Conservation (phyloP, 148 eudicot genomes). For the Silene latifolia region DNA sequence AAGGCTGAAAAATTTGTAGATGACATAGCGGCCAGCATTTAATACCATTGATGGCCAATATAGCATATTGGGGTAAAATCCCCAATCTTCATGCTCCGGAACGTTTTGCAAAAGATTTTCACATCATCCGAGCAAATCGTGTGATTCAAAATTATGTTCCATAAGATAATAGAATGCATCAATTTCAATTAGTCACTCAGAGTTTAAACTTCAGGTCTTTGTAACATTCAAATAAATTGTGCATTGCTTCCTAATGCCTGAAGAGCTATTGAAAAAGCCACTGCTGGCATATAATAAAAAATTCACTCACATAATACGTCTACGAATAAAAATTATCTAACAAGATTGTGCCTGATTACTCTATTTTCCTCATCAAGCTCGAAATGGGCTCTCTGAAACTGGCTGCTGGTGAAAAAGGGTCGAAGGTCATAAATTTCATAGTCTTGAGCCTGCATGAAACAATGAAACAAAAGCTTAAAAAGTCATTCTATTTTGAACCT, state of each 20-base stretch:
- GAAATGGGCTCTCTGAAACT: conserved; percentile 59
- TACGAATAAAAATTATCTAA: conserved; percentile 7
- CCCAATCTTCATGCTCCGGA: background rate
- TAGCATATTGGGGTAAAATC: background rate
- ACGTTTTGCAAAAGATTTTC: background rate
- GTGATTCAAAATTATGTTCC: background rate
- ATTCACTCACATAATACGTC: background rate
- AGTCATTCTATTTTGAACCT: background rate
- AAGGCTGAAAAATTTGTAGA: no score
- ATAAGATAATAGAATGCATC: background rate
- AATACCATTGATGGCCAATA: background rate
- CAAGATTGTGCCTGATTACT: conserved; percentile 57
- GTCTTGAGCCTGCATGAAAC: conserved; percentile 62
- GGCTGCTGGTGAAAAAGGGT: conserved; percentile 70
- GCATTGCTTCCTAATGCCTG: background rate
- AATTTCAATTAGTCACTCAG: background rate
- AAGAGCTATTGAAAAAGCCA: background rate
- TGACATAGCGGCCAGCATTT: no score
- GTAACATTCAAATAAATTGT: background rate
- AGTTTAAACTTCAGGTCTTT: background rate
- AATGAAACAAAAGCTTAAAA: background rate
- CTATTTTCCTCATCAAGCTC: conserved; percentile 58
- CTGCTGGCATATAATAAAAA: background rate
- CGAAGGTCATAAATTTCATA: conserved; percentile 72
- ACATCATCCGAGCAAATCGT: background rate